A percentile compares a stretch with the other conserved stretches of the same genome.
Evolutionary conservation across 2,329 filamentous ascomycete species (phyloP).

Genomic region (Diaporthe ilicicola): DNA sequence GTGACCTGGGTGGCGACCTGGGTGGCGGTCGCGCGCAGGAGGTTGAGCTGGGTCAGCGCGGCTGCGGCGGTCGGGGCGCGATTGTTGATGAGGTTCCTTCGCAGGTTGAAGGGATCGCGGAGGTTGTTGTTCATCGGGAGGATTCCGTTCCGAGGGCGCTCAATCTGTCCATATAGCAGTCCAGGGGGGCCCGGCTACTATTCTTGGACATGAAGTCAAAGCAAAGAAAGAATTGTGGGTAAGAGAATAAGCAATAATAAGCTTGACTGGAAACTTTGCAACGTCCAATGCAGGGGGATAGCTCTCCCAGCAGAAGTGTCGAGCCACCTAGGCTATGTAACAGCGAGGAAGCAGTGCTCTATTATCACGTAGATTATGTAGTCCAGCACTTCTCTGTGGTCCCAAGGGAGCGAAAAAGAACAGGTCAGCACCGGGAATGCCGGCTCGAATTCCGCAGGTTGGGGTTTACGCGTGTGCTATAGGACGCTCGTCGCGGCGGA

Average conservation of each 20-base stretch:
- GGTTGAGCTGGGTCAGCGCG: conserved; percentile 44
- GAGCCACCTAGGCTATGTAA: not conserved
- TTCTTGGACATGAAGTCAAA: conserved; percentile 19
- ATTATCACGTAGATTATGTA: not conserved
- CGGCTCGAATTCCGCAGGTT: conserved; percentile 4
- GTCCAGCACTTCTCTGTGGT: not conserved
- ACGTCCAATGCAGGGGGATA: conserved; percentile 1
- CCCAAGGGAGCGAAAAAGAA: conserved; percentile 17
- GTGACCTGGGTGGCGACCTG: conserved; percentile 47
- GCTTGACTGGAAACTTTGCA: conserved; percentile 8
- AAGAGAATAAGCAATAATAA: not conserved
- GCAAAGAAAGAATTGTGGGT: conserved; percentile 21
- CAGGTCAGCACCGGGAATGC: conserved; percentile 17
- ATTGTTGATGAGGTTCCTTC: conserved; percentile 53
- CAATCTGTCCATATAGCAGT: conserved; percentile 32
- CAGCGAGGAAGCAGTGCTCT: not conserved
- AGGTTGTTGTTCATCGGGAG: conserved; percentile 33
- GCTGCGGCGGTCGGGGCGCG: conserved; percentile 47
- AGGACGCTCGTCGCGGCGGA: not conserved
- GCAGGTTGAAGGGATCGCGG: conserved; percentile 37
- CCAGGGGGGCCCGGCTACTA: conserved; percentile 17
- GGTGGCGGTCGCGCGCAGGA: conserved; percentile 58
- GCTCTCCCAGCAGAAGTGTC: conserved; percentile 3
- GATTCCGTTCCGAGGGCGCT: conserved; percentile 27
- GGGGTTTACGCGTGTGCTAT: not conserved